These are phyloP conservation scores for Cryptosporidium andersoni DNA, from an alignment of 169 alveolate species.

Conservation along the genomic window DNA sequence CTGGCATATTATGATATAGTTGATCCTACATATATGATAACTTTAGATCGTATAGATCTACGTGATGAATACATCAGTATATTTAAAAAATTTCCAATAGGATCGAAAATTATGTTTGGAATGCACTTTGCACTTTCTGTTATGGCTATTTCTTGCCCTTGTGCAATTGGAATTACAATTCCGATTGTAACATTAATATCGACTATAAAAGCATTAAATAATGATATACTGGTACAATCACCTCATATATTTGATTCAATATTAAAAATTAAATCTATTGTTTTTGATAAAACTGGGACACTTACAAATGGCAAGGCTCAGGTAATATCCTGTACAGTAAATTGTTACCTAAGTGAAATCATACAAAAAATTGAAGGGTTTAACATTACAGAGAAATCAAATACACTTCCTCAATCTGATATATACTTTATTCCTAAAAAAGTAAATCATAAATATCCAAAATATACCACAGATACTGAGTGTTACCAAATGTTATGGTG, in stretches of 20 bases:
- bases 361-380: background rate
- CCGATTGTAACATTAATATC: slow-evolving; percentile 60
- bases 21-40: slow-evolving; percentile 22
- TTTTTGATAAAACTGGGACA: slow-evolving; percentile 64
- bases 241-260: slow-evolving; percentile 12
- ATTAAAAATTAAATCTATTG: slow-evolving; percentile 6
- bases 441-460: background rate
- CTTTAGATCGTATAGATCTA: slow-evolving; percentile 16
- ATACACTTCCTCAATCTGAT: background rate
- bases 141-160: slow-evolving; percentile 66
- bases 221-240: slow-evolving; percentile 47
- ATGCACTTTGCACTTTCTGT: slow-evolving; percentile 55
- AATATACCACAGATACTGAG: background rate
- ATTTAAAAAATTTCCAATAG: slow-evolving; percentile 27
- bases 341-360: background rate
- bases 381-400: background rate
- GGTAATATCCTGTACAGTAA: slow-evolving; percentile 19
- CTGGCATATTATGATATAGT: slow-evolving; percentile 47
- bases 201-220: slow-evolving; percentile 44
- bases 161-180: slow-evolving; percentile 52
- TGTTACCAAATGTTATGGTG: slow-evolving; percentile 63
- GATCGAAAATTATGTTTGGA: slow-evolving; percentile 58
- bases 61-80: background rate
- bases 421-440: slow-evolving; percentile 21
- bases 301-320: slow-evolving; percentile 61